Evolutionary conservation across 441 rosid species (phyloP).

Genomic region (Mallotus repandus): DNA sequence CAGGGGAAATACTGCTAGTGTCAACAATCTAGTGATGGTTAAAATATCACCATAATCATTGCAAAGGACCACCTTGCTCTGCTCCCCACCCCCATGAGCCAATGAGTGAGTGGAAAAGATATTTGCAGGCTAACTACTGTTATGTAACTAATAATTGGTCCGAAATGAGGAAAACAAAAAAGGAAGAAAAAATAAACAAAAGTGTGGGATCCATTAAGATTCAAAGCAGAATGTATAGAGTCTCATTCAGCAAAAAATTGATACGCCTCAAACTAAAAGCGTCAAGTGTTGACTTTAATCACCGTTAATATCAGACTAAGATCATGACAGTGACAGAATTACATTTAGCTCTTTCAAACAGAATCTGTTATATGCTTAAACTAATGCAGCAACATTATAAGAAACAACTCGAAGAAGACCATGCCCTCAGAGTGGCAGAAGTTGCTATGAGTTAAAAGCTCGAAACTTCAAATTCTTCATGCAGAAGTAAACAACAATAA

Average conservation of each 20-base stretch:
- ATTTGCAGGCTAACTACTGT: not conserved
- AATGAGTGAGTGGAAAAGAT: too few species aligned
- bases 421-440: not conserved
- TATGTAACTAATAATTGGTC: not conserved
- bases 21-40: not conserved
- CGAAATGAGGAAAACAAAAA: not conserved
- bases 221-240: not conserved
- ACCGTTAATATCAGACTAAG: not conserved
- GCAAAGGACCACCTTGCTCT: too few species aligned
- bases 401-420: not conserved
- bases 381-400: not conserved
- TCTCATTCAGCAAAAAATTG: too few species aligned
- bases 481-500: not conserved
- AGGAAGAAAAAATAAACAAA: not conserved
- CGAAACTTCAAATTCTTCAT: not conserved
- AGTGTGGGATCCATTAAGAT: not conserved
- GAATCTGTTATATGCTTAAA: not conserved
- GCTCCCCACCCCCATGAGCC: too few species aligned
- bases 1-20: not conserved
- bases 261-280: not conserved
- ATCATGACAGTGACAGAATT: too few species aligned
- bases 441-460: not conserved
- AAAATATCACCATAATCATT: too few species aligned
- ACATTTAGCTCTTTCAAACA: conserved; percentile 2
- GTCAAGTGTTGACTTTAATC: too few species aligned